Evolutionary conservation across 164 flowering plant species (phyloP), one percentile per base, ranked within the genome.

Genomic region (Vitis vinifera): DNA sequence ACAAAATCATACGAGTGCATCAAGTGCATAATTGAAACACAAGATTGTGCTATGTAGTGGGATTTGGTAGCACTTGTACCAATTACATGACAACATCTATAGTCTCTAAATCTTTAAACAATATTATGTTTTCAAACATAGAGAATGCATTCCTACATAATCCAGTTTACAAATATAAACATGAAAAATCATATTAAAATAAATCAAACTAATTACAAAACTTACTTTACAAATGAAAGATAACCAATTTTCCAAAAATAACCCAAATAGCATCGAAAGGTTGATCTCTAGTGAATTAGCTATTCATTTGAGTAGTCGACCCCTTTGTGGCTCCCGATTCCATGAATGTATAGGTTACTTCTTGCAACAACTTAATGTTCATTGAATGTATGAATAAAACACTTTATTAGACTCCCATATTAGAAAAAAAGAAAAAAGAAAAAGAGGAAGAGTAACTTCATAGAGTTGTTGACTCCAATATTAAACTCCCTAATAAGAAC

Each of bases 251-350:
- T 91, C 97, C 98, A 80, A 92, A 69, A 92, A 73, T 17, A 95
- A 88, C 16, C 98, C 98, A 86, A 91, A 96, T 49, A 96, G 91
- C 87, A 90, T 78, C 1, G 74, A 59, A 8, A 93, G 93, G 79
- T 96, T 90, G 78, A 88, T 80, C 76, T 96, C 99, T 13, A 96
- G 73, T 13, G 99, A 93, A 70, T 86, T 96, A 30, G 99, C 95
- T 67, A 93, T 82, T 76, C 89, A 53, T 67, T 73, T 86, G 58
- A 93, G 76, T 59, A 93, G 85, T 56, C 95, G 77, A 14, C 86
- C 85, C 76, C 99, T 83, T 67, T 91, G 99, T 1, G 76, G 49
- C 23, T 96, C 98, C 98, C 97, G 91, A 68, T 88, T 91, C 97
- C 95, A 96, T 48, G 93, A 83, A 49, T 80, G 82, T 10, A 82